Base-by-base conservation (phyloP, 2,329 filamentous ascomycete species). In the Zopfia rhizophila region DNA sequence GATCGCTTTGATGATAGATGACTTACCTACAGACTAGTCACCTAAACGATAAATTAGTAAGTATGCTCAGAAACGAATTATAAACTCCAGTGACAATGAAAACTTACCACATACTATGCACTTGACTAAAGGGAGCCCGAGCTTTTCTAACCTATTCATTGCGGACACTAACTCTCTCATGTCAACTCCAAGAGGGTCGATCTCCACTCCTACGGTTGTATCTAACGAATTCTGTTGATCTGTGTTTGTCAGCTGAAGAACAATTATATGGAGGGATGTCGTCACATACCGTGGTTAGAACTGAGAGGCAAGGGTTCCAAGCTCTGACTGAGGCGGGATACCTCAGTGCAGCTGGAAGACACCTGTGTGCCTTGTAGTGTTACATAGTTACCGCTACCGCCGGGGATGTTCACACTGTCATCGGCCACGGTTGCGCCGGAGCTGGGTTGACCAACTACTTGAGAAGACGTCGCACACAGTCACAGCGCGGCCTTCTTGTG, bases 11-110 rank as follows among this genome's bases (percentile, higher is more conserved):
- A 78, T 75, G 0, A 76, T 65, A 0, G 80, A 91, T 0, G 86
- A 91, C 65, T 96, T 96, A 0, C 91, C 92, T 0, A 90, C 88
- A 0, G 84, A 89, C 61, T 96, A 91, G 36, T 96, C 91, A 0
- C 67, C 63, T 62, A 21, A 16, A 23, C 7, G 2, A 25, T 10
- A n/a, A n/a, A n/a, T n/a, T n/a, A n/a, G n/a, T n/a, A n/a, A n/a
- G n/a, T n/a, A n/a, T n/a, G n/a, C n/a, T n/a, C n/a, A n/a, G n/a
- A n/a, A n/a, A n/a, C n/a, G n/a, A n/a, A n/a, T n/a, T n/a, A n/a
- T n/a, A n/a, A n/a, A n/a, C n/a, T n/a, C n/a, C n/a, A n/a, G n/a
- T n/a, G n/a, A n/a, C n/a, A n/a, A n/a, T n/a, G n/a, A n/a, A n/a
- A n/a, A n/a, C n/a, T n/a, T n/a, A n/a, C n/a, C n/a, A n/a, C n/a